A percentile compares a stretch with the other conserved stretches of the same genome.
These are phyloP conservation scores for Colletotrichum tanaceti DNA, from an alignment of 2,329 filamentous ascomycete species.

Conservation along the genomic window DNA sequence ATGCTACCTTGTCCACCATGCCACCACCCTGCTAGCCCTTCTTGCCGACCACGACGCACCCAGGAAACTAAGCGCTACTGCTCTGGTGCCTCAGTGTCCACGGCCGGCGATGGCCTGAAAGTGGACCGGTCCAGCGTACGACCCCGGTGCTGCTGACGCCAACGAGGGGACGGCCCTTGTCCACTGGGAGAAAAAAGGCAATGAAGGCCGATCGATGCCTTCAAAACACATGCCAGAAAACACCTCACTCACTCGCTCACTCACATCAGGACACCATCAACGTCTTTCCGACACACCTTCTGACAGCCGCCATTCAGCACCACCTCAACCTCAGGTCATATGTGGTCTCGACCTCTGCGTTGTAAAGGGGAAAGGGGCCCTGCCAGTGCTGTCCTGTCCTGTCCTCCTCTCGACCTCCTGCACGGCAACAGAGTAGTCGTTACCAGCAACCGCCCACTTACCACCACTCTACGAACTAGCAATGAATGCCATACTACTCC, in stretches of 20 bases:
- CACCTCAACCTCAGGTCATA: slow-evolving; percentile 12
- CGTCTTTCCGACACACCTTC: not conserved
- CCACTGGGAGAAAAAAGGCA: slow-evolving; percentile 17
- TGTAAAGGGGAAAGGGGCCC: not conserved
- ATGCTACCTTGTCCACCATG: slow-evolving; percentile 23
- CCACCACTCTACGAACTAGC: not conserved
- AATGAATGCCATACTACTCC: not conserved
- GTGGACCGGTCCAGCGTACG: slow-evolving; percentile 35
- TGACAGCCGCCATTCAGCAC: slow-evolving; percentile 1
- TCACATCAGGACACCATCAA: slow-evolving; percentile 21
- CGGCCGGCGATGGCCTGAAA: slow-evolving; percentile 23
- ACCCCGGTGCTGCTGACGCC: not conserved
- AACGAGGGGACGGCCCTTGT: slow-evolving; percentile 8
- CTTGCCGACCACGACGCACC: slow-evolving; percentile 17
- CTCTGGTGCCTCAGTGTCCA: slow-evolving; percentile 18
- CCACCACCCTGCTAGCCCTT: slow-evolving; percentile 33
- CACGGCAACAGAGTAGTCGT: not conserved
- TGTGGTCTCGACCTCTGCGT: slow-evolving; percentile 4
- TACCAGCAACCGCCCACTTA: not conserved
- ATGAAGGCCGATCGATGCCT: not conserved
- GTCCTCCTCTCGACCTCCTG: not conserved
- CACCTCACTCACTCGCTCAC: slow-evolving; percentile 34
- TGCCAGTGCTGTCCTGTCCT: too few relatives aligned
- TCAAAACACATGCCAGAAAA: slow-evolving; percentile 44
- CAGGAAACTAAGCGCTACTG: slow-evolving; percentile 13